Evolutionary conservation across 108 stramenopile genomes (phyloP).

Genomic region (Cyclotella distinguenda): DNA sequence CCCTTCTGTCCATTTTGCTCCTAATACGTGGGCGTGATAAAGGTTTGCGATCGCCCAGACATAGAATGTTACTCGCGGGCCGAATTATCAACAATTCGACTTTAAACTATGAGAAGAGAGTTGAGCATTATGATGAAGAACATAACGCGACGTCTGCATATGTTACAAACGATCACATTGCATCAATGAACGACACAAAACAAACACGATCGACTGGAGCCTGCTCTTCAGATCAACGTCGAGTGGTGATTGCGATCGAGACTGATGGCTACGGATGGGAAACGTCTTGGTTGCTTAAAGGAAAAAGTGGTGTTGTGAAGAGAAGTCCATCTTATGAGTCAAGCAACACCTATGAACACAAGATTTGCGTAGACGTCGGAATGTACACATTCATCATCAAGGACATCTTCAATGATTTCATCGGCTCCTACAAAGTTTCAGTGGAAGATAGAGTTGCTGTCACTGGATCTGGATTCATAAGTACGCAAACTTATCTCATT

Average conservation of each 20-base stretch:
- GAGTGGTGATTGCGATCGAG: conserved; percentile 4
- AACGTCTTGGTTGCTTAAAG: conserved; percentile 10
- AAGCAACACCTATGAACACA: not conserved
- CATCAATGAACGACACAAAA: not conserved
- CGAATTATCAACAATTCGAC: too few species aligned
- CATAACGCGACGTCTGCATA: too few species aligned
- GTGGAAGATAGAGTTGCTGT: conserved; percentile 14
- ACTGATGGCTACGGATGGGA: conserved; percentile 16
- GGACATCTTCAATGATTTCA: conserved; percentile 8
- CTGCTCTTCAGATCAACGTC: not conserved
- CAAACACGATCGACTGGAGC: not conserved
- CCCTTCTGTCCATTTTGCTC: too few species aligned
- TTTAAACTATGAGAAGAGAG: too few species aligned
- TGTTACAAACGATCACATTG: too few species aligned
- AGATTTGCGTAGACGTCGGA: conserved; percentile 19
- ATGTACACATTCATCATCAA: conserved; percentile 23
- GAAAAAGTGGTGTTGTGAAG: not conserved
- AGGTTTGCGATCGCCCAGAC: too few species aligned
- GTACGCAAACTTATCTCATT: conserved; percentile 1
- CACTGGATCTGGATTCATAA: conserved; percentile 1
- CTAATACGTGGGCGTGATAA: too few species aligned
- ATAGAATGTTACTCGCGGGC: too few species aligned
- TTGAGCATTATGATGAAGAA: too few species aligned
- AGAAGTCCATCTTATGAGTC: not conserved
- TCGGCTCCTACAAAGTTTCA: conserved; percentile 19